Base-by-base conservation (phyloP, 164 flowering plant genomes). In the Pachysandra terminalis region DNA sequence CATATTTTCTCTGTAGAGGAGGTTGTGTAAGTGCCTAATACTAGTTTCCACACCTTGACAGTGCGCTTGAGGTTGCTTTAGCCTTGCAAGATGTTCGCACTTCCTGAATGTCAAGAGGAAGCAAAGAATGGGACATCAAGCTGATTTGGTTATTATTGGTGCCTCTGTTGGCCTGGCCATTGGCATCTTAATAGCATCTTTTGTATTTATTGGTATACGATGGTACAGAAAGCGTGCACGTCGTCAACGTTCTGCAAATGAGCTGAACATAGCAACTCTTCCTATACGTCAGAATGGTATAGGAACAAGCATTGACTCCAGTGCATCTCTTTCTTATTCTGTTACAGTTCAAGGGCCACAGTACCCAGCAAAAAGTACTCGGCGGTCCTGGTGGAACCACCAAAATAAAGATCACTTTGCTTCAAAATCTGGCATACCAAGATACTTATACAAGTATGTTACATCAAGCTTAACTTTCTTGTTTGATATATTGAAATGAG, bases 401-500 rank as follows among this genome's bases (percentile, higher is more conserved):
- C 85, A 79, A 19, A 81, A 67, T 68, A 88, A 87, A 76, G 92
- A 90, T 67, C 72, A 67, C 1, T 61, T 85, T 68, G 73, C 79
- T 77, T 87, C 99, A 37, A 72, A 77, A 25, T 85, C 98, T 48
- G 96, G 97, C 71, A 76, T 93, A 52, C 89, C 82, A 48, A 87
- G 80, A 82, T 91, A 96, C 83, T 68, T 80, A 9, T 93, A 91
- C 93, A 96, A 93, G 99, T 94, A 85, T 57, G 90, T 82, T 24
- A 32, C 58, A 56, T 68, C 24, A 60, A 23, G 16, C 49, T 41
- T 16, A 26, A 14, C n/a, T 59, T 68, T 49, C 4, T 12, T 23
- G 7, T 12, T 23, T 52, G 24, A 22, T 48, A 35, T 15, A 14
- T n/a, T 21, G 59, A 48, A 66, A 0, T 0, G 3, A 32, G 37